Percentiles rank a stretch among this genome's conserved stretches.
phyloP scores from a whole-genome alignment of 2,329 filamentous ascomycete species.

The Cladosporium oxysporum region DNA sequence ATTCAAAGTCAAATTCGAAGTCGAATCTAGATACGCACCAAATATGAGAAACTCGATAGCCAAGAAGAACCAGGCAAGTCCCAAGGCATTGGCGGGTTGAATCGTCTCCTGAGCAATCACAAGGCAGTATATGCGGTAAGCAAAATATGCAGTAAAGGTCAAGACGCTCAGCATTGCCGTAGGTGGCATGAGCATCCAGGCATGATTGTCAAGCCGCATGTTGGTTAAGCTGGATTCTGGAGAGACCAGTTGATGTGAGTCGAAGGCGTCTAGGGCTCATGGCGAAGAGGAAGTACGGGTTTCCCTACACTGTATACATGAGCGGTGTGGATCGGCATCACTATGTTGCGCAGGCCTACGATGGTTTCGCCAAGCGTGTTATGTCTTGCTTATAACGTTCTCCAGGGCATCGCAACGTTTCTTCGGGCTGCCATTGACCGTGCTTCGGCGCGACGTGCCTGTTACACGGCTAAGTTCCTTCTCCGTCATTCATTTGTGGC shows the following conservation, averaged over 20 bases:
- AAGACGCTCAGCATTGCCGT: constrained; percentile 13
- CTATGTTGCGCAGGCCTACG: constrained; percentile 2
- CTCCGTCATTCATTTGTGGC: not conserved
- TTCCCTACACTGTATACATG: not conserved
- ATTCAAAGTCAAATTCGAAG: too few relatives aligned
- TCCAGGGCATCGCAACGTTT: constrained; percentile 2
- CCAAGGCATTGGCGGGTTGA: constrained; percentile 13
- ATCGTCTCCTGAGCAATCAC: constrained; percentile 12
- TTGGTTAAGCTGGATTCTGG: not conserved
- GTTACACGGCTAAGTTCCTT: not conserved
- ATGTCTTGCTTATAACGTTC: constrained; percentile 4
- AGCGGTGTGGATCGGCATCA: not conserved
- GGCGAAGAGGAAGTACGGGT: not conserved
- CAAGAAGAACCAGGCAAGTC: constrained; percentile 16
- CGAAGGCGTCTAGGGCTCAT: not conserved
- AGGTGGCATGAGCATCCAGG: constrained; percentile 17
- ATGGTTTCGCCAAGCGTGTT: not conserved
- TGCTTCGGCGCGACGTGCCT: not conserved
- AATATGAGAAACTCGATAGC: constrained; percentile 18
- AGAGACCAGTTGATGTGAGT: not conserved
- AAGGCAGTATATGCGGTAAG: constrained; percentile 16
- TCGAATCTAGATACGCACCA: not conserved
- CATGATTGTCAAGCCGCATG: constrained; percentile 11
- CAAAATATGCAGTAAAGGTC: constrained; percentile 18
- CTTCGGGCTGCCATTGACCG: not conserved